phyloP scores from a whole-genome alignment of 2,329 filamentous ascomycete species.

The Ramularia endophylla region DNA sequence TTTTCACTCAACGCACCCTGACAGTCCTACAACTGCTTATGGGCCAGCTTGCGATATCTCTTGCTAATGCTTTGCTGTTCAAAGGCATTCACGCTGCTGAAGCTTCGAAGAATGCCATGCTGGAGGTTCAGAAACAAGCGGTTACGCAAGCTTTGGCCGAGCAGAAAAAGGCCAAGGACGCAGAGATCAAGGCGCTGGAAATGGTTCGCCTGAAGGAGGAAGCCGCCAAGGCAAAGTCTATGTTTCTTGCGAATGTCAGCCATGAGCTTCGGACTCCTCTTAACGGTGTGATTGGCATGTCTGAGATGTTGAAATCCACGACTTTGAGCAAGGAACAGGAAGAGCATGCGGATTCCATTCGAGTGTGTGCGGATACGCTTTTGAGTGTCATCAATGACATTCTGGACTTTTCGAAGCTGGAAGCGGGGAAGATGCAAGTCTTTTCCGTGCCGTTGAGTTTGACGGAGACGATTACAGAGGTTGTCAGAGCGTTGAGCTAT shows the following conservation, averaged over 20 bases:
- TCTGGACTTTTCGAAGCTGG: slow-evolving; percentile 48
- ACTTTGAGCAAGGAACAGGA: slow-evolving; percentile 52
- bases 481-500: slow-evolving; percentile 57
- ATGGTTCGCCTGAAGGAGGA: slow-evolving; percentile 79
- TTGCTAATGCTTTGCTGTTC: slow-evolving; percentile 60
- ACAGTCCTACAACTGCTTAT: slow-evolving; percentile 60
- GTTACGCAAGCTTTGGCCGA: slow-evolving; percentile 66
- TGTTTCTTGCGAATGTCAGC: slow-evolving; percentile 57
- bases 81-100: slow-evolving; percentile 69
- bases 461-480: slow-evolving; percentile 56
- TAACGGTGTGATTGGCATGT: slow-evolving; percentile 53
- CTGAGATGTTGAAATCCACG: slow-evolving; percentile 55
- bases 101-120: slow-evolving; percentile 71
- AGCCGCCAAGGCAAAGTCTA: slow-evolving; percentile 74
- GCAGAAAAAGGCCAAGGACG: slow-evolving; percentile 69
- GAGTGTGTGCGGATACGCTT: slow-evolving; percentile 55
- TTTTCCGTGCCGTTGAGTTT: slow-evolving; percentile 51
- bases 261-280: slow-evolving; percentile 54
- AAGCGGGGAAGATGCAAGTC: slow-evolving; percentile 53
- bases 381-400: slow-evolving; percentile 50
- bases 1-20: slow-evolving; percentile 64
- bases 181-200: slow-evolving; percentile 68
- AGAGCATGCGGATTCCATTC: slow-evolving; percentile 58
- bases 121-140: slow-evolving; percentile 68
- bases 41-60: slow-evolving; percentile 65